A percentile compares a stretch with the other conserved stretches of the same genome.
Conservation (phyloP, 768 basidiomycete genomes). For the Crucibulum laeve region DNA sequence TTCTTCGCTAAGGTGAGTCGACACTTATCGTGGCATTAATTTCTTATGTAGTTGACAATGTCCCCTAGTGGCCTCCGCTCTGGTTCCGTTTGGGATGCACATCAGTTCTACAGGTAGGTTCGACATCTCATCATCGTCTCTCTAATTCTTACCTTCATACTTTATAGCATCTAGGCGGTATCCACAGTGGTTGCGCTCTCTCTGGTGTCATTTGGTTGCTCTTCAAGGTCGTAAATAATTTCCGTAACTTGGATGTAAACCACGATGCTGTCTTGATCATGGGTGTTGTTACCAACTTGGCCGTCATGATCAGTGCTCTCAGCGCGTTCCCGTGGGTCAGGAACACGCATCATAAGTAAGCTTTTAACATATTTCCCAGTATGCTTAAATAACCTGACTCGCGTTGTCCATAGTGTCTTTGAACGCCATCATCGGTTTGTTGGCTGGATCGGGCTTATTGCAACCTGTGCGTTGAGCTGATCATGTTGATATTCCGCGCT, state of each 20-base stretch:
- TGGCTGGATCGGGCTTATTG: constrained; percentile 63
- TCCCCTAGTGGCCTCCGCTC: constrained; percentile 62
- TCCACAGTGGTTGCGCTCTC: constrained; percentile 71
- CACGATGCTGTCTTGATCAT: constrained; percentile 55
- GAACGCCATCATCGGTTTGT: constrained; percentile 79
- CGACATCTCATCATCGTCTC: not conserved
- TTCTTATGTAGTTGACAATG: constrained; percentile 6
- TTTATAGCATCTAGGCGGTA: constrained; percentile 68
- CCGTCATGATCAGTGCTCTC: constrained; percentile 52
- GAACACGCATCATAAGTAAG: constrained; percentile 78
- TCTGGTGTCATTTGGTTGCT: constrained; percentile 71
- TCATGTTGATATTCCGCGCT: not conserved
- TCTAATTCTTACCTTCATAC: constrained; percentile 7
- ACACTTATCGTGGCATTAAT: not conserved
- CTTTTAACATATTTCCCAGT: constrained; percentile 1
- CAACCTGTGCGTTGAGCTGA: constrained; percentile 32
- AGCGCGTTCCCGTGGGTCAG: constrained; percentile 79
- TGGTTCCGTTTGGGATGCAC: constrained; percentile 71
- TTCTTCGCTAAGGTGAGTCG: constrained; percentile 59
- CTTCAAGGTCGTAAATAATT: constrained; percentile 56
- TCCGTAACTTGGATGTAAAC: constrained; percentile 41
- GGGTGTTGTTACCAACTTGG: constrained; percentile 55
- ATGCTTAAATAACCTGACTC: not conserved
- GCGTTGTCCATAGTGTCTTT: constrained; percentile 48
- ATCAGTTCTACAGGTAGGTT: constrained; percentile 60